phyloP scores from a whole-genome alignment of 1,139 yeast genomes.

The Taphrina populina region DNA sequence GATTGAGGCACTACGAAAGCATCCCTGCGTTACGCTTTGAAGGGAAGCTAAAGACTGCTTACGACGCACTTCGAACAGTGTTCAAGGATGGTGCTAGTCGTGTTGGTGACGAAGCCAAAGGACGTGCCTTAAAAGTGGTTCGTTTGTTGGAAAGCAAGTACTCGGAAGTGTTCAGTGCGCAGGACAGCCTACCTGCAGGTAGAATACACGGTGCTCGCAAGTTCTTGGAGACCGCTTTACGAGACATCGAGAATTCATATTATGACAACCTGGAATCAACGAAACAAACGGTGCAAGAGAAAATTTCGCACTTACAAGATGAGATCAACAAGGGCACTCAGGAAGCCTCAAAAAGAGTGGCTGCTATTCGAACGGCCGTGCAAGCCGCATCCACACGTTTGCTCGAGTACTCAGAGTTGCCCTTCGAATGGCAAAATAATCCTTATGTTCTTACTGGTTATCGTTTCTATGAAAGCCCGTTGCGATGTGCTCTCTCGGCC shows the following conservation, averaged over 20 bases:
- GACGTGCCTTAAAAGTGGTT: constrained; percentile 22
- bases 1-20: constrained; percentile 13
- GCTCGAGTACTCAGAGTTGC: constrained; percentile 81
- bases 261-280: constrained; percentile 1
- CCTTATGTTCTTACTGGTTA: constrained; percentile 81
- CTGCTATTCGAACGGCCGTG: constrained; percentile 27
- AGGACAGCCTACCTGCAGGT: constrained; percentile 8
- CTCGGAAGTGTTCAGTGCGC: constrained; percentile 9
- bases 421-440: constrained; percentile 91
- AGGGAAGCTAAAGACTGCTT: constrained; percentile 15
- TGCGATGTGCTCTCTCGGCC: constrained; percentile 58
- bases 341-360: constrained; percentile 26
- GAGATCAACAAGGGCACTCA: constrained; percentile 18
- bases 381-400: constrained; percentile 47
- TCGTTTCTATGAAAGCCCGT: constrained; percentile 70
- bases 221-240: constrained; percentile 24
- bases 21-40: constrained; percentile 9
- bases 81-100: constrained; percentile 28
- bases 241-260: constrained; percentile 25
- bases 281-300: constrained; percentile 20
- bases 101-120: constrained; percentile 26
- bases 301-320: constrained; percentile 25
- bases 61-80: constrained; percentile 22
- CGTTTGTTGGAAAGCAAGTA: constrained; percentile 16
- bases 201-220: constrained; percentile 27